Evolutionary conservation across 345 rosid genomes (phyloP), one percentile per base, ranked within the genome.

Genomic region (Pseudoturritis turrita): DNA sequence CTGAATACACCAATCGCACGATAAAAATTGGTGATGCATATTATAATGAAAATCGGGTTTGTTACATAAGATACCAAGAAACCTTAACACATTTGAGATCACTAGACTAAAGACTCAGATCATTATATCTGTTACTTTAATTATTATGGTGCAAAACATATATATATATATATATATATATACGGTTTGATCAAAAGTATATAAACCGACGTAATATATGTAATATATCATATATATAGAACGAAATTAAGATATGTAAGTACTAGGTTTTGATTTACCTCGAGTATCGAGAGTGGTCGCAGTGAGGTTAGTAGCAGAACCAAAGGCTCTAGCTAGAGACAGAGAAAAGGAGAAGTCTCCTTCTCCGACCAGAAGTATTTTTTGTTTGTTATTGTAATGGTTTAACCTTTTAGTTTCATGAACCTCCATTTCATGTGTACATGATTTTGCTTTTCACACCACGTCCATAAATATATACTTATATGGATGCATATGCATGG

Each of bases 301-400:
- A 3, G 65, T 83, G 10, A 84, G 73, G 68, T 83, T 87, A 8
- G 52, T 1, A 18, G 87, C 82, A 7, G 84, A 83, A 36, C 86
- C 81, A 45, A 89, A 84, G 9, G 83, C 79, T 21, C 13, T 71
- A 35, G 81, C 92, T 54, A 86, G 78, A 81, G 77, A 83, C 25
- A 52, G 65, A 3, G 87, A 64, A 60, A 87, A 85, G 0, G 89
- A 85, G 65, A 87, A 89, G 72, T 78, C 83, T 2, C 88, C 90
- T 69, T 89, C 86, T 3, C 90, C 89, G 1, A 87, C 85, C 12
- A 85, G 43, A 33, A 85, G 78, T 46, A 85, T 76, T 31, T 72
- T 70, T 7, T 89, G 79, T 7, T 11, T 47, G 55, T 78, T 77
- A 29, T 37, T 68, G 49, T 83, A 85, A 60, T 83, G 83, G 23